Evolutionary conservation across 495 filamentous ascomycete species (phyloP).

Genomic region (Sordaria brevicollis): DNA sequence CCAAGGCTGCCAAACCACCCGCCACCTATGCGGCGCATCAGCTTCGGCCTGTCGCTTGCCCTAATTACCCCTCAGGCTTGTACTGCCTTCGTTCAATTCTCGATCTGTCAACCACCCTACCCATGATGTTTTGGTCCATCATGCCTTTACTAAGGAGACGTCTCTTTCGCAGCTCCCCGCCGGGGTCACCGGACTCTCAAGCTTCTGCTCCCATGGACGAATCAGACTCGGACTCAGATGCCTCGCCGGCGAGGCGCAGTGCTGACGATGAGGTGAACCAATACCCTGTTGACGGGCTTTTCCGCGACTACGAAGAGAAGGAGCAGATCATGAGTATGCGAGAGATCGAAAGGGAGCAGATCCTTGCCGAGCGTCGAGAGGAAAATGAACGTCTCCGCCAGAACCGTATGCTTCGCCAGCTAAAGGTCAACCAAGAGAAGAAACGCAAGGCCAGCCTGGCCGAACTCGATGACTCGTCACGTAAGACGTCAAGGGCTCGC

Average conservation of each 20-base stretch:
- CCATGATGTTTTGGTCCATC: background rate
- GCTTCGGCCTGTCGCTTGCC: background rate
- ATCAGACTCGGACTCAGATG: constrained; percentile 66
- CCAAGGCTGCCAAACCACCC: background rate
- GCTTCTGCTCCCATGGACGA: constrained; percentile 84
- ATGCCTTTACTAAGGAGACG: background rate
- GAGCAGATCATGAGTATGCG: constrained; percentile 75
- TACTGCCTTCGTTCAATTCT: background rate
- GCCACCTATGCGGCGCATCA: background rate
- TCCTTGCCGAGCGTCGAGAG: constrained; percentile 80
- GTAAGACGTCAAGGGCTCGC: constrained; percentile 76
- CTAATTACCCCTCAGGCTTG: background rate
- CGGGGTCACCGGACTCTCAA: constrained; percentile 63
- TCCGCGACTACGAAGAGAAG: constrained; percentile 69
- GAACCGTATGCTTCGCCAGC: constrained; percentile 71
- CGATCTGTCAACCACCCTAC: background rate
- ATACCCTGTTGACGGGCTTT: constrained; percentile 85
- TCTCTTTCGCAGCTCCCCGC: constrained; percentile 23
- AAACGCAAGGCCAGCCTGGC: constrained; percentile 73
- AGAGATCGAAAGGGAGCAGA: constrained; percentile 79
- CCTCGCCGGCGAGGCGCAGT: constrained; percentile 37
- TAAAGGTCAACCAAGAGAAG: constrained; percentile 58
- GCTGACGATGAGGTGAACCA: constrained; percentile 53
- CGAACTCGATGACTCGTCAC: constrained; percentile 58
- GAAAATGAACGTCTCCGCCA: constrained; percentile 71